phyloP scores from a whole-genome alignment of 2,329 filamentous ascomycete species.

The Fonsecaea monophora region DNA sequence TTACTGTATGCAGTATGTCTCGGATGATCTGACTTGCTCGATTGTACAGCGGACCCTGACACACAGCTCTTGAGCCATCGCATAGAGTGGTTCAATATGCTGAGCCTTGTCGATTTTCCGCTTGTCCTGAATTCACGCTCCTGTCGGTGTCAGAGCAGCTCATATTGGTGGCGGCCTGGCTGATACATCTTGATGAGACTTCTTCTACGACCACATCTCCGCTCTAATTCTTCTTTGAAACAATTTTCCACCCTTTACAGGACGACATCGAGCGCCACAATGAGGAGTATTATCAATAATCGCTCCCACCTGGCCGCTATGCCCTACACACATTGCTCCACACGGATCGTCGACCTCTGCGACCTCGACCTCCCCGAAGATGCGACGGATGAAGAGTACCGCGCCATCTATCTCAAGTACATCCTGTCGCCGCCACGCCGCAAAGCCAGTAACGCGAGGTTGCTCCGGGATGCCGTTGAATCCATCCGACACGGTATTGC shows the following conservation, averaged over 20 bases:
- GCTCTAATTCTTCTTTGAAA: constrained; percentile 1
- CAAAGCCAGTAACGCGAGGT: constrained; percentile 21
- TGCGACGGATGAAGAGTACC: constrained; percentile 36
- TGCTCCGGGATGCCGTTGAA: constrained; percentile 36
- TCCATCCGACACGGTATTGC: constrained; percentile 37
- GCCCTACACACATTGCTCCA: constrained; percentile 38
- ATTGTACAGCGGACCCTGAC: neutral
- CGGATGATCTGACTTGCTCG: neutral
- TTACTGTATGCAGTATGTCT: neutral
- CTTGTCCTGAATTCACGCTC: neutral
- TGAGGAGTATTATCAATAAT: constrained; percentile 24
- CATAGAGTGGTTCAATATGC: constrained; percentile 17
- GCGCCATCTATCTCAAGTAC: constrained; percentile 32
- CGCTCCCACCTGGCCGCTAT: constrained; percentile 21
- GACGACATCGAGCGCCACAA: constrained; percentile 13
- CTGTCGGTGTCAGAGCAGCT: constrained; percentile 1
- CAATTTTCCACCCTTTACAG: neutral
- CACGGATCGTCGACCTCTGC: constrained; percentile 33
- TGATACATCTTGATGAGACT: constrained; percentile 1
- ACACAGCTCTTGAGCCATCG: neutral
- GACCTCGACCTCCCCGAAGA: constrained; percentile 35
- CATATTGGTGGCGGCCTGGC: constrained; percentile 16
- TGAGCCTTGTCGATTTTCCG: constrained; percentile 11
- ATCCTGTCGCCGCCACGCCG: constrained; percentile 4
- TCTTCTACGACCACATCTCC: constrained; percentile 10